Conservation (phyloP, 164 flowering plant genomes). For the Liriodendron chinense region DNA sequence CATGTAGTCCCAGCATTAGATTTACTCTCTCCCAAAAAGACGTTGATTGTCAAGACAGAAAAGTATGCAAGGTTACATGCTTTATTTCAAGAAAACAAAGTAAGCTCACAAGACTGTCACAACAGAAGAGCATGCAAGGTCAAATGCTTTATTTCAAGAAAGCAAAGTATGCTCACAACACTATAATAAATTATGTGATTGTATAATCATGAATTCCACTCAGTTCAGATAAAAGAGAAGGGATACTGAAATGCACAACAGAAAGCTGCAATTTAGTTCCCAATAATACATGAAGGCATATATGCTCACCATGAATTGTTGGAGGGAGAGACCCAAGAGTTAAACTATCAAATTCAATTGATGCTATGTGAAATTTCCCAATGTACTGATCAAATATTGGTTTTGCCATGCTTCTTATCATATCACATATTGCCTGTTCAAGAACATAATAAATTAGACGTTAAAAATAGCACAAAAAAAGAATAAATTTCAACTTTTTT, state of each 20-base stretch:
- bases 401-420: conserved; percentile 41
- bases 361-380: conserved; percentile 55
- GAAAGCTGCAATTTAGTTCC: not conserved
- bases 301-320: conserved; percentile 49
- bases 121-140: no score
- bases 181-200: not conserved
- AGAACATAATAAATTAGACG: not conserved
- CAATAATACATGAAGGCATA: not conserved
- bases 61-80: not conserved
- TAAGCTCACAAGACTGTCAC: not conserved
- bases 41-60: not conserved
- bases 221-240: not conserved
- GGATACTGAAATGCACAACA: not conserved
- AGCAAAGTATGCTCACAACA: not conserved
- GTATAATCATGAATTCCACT: not conserved
- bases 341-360: conserved; percentile 56
- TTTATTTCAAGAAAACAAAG: not conserved
- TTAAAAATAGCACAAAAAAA: not conserved
- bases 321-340: conserved; percentile 84
- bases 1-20: no score
- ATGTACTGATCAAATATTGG: conserved; percentile 67
- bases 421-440: conserved; percentile 57
- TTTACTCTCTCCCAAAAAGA: no score
- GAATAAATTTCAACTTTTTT: not conserved
- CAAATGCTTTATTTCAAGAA: no score